Conservation (phyloP, 139 green algal genomes). For the Ostreobium quekettii region DNA sequence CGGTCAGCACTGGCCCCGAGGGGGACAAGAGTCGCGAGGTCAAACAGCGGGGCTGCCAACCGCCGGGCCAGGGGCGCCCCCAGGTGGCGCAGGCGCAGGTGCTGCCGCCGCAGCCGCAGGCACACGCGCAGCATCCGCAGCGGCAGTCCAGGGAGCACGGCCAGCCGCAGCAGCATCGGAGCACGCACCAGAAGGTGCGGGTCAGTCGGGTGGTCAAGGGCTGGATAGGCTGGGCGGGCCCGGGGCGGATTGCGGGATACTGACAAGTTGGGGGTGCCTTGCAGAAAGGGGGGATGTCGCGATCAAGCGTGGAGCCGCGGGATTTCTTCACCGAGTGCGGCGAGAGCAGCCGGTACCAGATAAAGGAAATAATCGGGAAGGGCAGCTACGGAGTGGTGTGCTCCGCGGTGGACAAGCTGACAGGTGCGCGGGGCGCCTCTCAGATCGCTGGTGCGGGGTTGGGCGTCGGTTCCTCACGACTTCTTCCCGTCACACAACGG, state of each 20-base stretch:
- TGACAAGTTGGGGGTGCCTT: not conserved
- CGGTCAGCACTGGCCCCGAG: not conserved
- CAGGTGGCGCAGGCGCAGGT: not conserved
- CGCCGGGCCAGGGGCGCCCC: not conserved
- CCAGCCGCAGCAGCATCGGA: too few relatives aligned
- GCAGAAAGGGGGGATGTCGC: constrained; percentile 2
- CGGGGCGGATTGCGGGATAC: not conserved
- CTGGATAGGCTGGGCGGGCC: not conserved
- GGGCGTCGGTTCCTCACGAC: too few relatives aligned
- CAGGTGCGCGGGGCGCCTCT: too few relatives aligned
- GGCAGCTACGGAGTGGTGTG: constrained; percentile 93
- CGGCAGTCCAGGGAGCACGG: not conserved
- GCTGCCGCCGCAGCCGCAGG: too few relatives aligned
- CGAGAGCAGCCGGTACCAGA: constrained; percentile 61
- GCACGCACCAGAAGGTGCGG: too few relatives aligned
- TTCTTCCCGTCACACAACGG: too few relatives aligned
- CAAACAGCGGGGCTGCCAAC: not conserved
- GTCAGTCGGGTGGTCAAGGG: not conserved
- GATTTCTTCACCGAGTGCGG: constrained; percentile 81
- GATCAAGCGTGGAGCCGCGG: not conserved
- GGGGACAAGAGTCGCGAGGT: not conserved
- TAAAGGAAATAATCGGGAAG: constrained; percentile 87
- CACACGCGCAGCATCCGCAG: too few relatives aligned
- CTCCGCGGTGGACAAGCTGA: constrained; percentile 71
- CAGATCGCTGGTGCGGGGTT: too few relatives aligned